Percentiles rank a stretch among this genome's conserved stretches.
These are phyloP conservation scores for Flueggea neowawraea DNA, from an alignment of 441 rosid species.

Conservation along the genomic window DNA sequence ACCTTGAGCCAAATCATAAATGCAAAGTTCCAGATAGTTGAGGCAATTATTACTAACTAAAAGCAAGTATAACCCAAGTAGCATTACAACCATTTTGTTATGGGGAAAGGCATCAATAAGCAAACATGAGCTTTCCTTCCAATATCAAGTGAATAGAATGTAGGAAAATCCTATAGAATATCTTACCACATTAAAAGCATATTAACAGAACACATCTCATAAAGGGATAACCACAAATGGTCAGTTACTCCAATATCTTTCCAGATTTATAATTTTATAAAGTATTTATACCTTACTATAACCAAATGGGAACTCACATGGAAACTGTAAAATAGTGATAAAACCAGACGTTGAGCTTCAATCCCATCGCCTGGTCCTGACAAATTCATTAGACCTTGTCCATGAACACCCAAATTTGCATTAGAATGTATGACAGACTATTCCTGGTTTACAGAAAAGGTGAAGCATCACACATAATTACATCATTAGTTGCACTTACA, in stretches of 20 bases:
- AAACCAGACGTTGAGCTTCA: conserved; percentile 95
- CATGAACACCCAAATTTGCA: conserved; percentile 96
- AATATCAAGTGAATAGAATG: too few relatives aligned
- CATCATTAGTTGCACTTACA: neutral
- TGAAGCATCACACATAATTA: neutral
- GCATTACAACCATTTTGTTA: neutral
- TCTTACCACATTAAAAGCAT: too few relatives aligned
- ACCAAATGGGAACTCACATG: conserved; percentile 56
- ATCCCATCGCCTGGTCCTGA: conserved; percentile 92
- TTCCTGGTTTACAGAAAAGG: conserved; percentile 48
- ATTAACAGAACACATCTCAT: too few relatives aligned
- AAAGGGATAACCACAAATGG: too few relatives aligned
- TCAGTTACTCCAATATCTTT: too few relatives aligned
- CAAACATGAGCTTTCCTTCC: too few relatives aligned
- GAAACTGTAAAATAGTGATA: conserved; percentile 84
- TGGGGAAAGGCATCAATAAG: too few relatives aligned
- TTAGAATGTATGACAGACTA: conserved; percentile 93
- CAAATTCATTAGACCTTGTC: conserved; percentile 94
- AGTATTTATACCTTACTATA: neutral
- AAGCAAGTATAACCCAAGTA: too few relatives aligned
- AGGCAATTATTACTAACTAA: too few relatives aligned
- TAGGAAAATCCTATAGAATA: too few relatives aligned
- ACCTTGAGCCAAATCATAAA: conserved; percentile 51
- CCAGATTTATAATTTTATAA: neutral
- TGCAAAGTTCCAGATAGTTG: neutral